phyloP scores from a whole-genome alignment of 2,329 filamentous ascomycete genomes.

The Sporothrix humicola region DNA sequence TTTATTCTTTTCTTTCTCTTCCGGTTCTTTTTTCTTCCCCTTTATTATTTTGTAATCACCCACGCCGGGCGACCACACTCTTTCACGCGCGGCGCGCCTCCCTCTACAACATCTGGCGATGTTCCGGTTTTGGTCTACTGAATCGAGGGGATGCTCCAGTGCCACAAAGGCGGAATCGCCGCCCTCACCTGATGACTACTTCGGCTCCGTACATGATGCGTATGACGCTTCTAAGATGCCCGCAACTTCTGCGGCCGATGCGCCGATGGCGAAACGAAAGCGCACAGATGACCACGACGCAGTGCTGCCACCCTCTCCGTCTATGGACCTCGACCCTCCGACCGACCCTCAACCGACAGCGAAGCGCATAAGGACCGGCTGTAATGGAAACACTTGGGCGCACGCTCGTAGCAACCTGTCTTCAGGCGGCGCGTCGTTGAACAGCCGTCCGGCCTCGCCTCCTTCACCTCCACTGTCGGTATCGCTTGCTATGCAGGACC shows the following conservation, averaged over 20 bases:
- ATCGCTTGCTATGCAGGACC: conserved; percentile 35
- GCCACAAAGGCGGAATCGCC: conserved; percentile 51
- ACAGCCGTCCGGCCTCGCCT: conserved; percentile 31
- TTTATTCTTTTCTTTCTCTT: conserved; percentile 13
- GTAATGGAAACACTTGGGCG: conserved; percentile 42
- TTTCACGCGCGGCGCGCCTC: conserved; percentile 30
- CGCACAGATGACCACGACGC: conserved; percentile 24
- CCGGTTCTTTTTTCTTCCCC: conserved; percentile 19
- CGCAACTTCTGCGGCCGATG: conserved; percentile 27
- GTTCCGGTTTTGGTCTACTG: conserved; percentile 67
- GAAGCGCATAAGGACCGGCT: conserved; percentile 44
- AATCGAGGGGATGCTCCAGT: conserved; percentile 63
- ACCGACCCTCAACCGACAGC: background rate
- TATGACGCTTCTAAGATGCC: conserved; percentile 19
- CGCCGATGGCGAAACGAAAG: conserved; percentile 38
- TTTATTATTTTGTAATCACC: background rate
- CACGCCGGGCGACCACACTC: conserved; percentile 21
- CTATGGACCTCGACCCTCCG: conserved; percentile 24
- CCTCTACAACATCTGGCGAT: conserved; percentile 54
- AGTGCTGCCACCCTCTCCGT: conserved; percentile 33
- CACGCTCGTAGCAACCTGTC: conserved; percentile 31
- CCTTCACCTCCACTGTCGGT: conserved; percentile 34
- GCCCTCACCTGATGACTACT: conserved; percentile 38
- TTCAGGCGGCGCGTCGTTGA: background rate
- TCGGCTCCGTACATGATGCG: conserved; percentile 41